phyloP scores from a whole-genome alignment of 441 rosid species.

The Omphalea diandra region DNA sequence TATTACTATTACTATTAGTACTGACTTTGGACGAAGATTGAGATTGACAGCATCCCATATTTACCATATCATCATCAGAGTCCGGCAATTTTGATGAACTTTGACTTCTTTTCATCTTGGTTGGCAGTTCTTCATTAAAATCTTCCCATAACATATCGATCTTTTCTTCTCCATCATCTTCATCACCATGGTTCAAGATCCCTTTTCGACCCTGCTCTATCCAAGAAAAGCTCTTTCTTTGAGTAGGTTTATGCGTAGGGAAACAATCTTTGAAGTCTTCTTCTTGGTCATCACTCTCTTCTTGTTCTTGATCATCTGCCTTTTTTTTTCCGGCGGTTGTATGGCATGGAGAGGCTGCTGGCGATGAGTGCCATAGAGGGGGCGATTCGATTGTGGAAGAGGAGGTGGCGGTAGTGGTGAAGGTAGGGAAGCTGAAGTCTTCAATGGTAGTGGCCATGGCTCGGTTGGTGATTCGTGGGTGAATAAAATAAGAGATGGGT shows the following conservation, averaged over 20 bases:
- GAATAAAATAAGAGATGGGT: too few relatives aligned
- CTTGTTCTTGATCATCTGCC: slow-evolving; percentile 6
- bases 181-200: not conserved
- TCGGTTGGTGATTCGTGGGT: slow-evolving; percentile 4
- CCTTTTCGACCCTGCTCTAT: too few relatives aligned
- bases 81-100: not conserved
- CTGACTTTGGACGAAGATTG: too few relatives aligned
- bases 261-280: slow-evolving; percentile 11
- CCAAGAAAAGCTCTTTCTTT: slow-evolving; percentile 40
- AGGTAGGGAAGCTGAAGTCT: slow-evolving; percentile 69
- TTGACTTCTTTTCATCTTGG: slow-evolving; percentile 23
- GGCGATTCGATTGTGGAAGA: slow-evolving; percentile 54
- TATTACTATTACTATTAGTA: slow-evolving; percentile 29
- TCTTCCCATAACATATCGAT: slow-evolving; percentile 94
- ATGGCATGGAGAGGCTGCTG: slow-evolving; percentile 30
- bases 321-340: not conserved
- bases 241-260: not conserved
- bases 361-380: slow-evolving; percentile 58
- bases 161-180: slow-evolving; percentile 41
- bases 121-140: slow-evolving; percentile 52
- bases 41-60: slow-evolving; percentile 30
- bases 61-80: slow-evolving; percentile 17
- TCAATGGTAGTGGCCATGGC: slow-evolving; percentile 31
- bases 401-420: slow-evolving; percentile 27
- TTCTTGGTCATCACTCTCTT: slow-evolving; percentile 3